Percentiles rank a stretch among this genome's conserved stretches.
Evolutionary conservation across 2,329 filamentous ascomycete genomes (phyloP).

Genomic region (Sporothrix inflata): DNA sequence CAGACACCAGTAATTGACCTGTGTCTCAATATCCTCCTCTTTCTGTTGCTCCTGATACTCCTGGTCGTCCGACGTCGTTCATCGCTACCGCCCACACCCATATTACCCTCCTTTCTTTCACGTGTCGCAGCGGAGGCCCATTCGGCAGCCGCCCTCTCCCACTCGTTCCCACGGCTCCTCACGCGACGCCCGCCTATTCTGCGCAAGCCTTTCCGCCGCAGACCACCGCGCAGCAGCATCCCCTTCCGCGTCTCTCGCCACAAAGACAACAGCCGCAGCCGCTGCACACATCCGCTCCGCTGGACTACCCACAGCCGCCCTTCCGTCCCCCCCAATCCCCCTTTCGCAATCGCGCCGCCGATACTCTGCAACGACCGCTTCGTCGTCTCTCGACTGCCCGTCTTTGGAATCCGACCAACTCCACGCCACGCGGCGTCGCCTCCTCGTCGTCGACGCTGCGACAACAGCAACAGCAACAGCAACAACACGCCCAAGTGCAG

Average conservation of each 20-base stretch:
- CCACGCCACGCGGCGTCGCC: slow-evolving; percentile 52
- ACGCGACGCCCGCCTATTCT: slow-evolving; percentile 41
- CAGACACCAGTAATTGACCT: slow-evolving; percentile 13
- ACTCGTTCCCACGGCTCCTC: slow-evolving; percentile 54
- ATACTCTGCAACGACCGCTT: slow-evolving; percentile 37
- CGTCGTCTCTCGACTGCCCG: slow-evolving; percentile 52
- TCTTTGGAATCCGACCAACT: slow-evolving; percentile 65
- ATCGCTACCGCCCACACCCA: neutral
- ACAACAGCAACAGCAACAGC: neutral
- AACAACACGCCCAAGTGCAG: neutral
- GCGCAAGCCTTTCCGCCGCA: slow-evolving; percentile 33
- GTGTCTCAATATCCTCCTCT: slow-evolving; percentile 5
- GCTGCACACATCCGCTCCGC: slow-evolving; percentile 31
- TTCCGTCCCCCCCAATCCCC: slow-evolving; percentile 42
- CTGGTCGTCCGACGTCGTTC: neutral
- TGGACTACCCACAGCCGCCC: slow-evolving; percentile 33
- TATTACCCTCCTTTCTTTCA: neutral
- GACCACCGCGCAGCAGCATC: slow-evolving; percentile 14
- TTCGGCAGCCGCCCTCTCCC: slow-evolving; percentile 49
- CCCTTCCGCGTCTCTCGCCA: neutral
- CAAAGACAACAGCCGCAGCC: neutral
- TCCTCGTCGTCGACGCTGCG: slow-evolving; percentile 19
- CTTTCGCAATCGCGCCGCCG: slow-evolving; percentile 50
- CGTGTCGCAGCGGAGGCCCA: slow-evolving; percentile 46
- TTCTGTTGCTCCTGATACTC: slow-evolving; percentile 9